Percentiles rank a stretch among this genome's conserved stretches.
phyloP scores from a whole-genome alignment of 176 grass and related monocot species.

The Raddia distichophylla region DNA sequence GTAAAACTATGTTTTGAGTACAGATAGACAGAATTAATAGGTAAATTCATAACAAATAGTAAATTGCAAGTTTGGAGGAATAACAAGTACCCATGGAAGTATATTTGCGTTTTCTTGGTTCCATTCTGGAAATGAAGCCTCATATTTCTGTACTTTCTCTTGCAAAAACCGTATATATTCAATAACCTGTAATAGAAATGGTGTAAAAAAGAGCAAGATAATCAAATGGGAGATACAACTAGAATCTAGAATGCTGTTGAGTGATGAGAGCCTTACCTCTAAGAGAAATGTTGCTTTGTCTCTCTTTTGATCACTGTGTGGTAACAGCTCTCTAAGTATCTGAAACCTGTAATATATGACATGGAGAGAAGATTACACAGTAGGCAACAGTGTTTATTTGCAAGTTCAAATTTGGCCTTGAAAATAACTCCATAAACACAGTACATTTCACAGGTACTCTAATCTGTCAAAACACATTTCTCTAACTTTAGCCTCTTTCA shows the following conservation, averaged over 20 bases:
- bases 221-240: slow-evolving; percentile 11
- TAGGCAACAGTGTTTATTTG: not conserved
- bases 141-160: slow-evolving; percentile 81
- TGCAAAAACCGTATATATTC: slow-evolving; percentile 95
- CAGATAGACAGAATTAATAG: slow-evolving; percentile 33
- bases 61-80: slow-evolving; percentile 27
- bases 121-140: slow-evolving; percentile 71
- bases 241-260: not conserved
- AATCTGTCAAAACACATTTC: slow-evolving; percentile 1
- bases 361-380: slow-evolving; percentile 21
- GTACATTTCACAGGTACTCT: not conserved
- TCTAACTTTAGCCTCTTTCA: not conserved
- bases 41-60: slow-evolving; percentile 25
- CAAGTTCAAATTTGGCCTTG: not conserved
- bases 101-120: slow-evolving; percentile 89
- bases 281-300: slow-evolving; percentile 98
- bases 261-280: slow-evolving; percentile 57
- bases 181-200: slow-evolving; percentile 52
- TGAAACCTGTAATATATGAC: slow-evolving; percentile 79
- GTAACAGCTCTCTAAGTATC: slow-evolving; percentile 95
- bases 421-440: slow-evolving; percentile 26
- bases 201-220: slow-evolving; percentile 25
- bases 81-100: slow-evolving; percentile 84
- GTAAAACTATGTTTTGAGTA: slow-evolving; percentile 44
- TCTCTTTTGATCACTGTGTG: slow-evolving; percentile 97